Conservation (phyloP, 169 alveolate species). For the Babesia caballi region DNA sequence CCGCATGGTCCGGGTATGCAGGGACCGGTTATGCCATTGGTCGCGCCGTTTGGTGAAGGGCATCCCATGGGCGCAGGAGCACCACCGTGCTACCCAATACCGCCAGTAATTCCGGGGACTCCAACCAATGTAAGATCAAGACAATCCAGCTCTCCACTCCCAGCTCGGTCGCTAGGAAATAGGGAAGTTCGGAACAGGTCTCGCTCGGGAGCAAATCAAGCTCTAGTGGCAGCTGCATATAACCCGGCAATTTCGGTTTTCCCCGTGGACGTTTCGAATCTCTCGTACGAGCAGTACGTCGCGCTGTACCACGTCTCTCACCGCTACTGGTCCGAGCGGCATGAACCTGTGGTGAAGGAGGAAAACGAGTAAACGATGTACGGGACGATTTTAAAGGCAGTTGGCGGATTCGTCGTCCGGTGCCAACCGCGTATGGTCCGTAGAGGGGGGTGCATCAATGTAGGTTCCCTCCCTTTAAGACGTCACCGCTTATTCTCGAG, state of each 20-base stretch:
- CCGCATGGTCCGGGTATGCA: no score
- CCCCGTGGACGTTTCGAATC: constrained; percentile 75
- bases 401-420: background rate
- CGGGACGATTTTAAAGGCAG: background rate
- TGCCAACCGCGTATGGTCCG: background rate
- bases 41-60: no score
- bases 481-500: background rate
- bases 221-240: constrained; percentile 58
- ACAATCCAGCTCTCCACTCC: background rate
- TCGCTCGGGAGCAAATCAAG: background rate
- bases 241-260: constrained; percentile 74
- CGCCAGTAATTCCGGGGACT: no score
- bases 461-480: no score
- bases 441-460: no score
- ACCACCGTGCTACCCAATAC: background rate
- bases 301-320: constrained; percentile 64
- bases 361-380: background rate
- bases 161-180: background rate
- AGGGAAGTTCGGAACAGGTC: background rate
- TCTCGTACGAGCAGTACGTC: constrained; percentile 74
- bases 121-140: no score
- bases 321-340: constrained; percentile 35
- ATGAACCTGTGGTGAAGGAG: constrained; percentile 17
- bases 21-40: no score
- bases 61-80: background rate